A percentile compares a stretch with the other conserved stretches of the same genome.
Conservation (phyloP, 192 early-diverging fungal species). For the Geranomyces variabilis region DNA sequence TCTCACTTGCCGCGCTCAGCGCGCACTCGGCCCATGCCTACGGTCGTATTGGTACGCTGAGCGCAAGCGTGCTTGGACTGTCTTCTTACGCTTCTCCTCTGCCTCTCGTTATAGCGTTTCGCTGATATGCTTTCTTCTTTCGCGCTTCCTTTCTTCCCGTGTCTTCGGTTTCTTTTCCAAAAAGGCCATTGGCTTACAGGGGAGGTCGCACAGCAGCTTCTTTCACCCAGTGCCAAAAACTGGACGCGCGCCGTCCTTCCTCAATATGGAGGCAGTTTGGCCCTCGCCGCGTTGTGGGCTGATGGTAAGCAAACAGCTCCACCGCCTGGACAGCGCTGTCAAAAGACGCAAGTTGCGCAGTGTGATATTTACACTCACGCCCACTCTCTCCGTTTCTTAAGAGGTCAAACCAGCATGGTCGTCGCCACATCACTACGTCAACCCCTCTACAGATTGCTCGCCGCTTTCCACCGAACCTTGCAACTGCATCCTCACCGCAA, state of each 20-base stretch:
- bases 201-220: constrained; percentile 25
- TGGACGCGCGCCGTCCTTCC: constrained; percentile 27
- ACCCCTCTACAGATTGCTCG: constrained; percentile 9
- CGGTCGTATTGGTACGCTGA: background rate
- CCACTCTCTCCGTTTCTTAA: background rate
- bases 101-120: too few species aligned
- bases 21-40: background rate
- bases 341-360: background rate
- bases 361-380: background rate
- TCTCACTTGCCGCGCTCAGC: background rate
- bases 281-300: constrained; percentile 32
- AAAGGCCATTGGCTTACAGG: constrained; percentile 39
- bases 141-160: too few species aligned
- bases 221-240: constrained; percentile 19
- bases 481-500: constrained; percentile 32
- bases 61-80: background rate
- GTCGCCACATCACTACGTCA: constrained; percentile 23
- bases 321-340: background rate
- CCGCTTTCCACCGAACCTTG: background rate
- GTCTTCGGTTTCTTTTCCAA: too few species aligned
- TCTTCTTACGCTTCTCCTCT: background rate
- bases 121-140: too few species aligned
- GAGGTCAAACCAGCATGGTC: constrained; percentile 15
- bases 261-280: constrained; percentile 24
- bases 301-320: too few species aligned